Evolutionary conservation across 352 stramenopile genomes (phyloP).

Genomic region (Phytophthora chlamydospora): DNA sequence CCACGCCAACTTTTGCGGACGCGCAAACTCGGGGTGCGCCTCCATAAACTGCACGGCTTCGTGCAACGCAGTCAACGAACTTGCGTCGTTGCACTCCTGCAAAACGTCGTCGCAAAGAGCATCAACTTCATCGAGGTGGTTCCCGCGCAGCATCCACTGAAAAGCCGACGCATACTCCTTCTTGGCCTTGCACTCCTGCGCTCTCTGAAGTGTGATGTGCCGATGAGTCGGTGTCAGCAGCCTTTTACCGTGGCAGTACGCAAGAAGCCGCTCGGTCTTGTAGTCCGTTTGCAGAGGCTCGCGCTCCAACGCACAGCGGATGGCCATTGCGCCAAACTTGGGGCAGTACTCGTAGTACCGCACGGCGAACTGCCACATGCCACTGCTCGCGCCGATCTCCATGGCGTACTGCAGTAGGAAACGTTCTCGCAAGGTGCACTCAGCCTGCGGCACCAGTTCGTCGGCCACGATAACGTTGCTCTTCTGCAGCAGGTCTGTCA

Average conservation of each 20-base stretch:
- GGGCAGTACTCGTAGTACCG: conserved; percentile 72
- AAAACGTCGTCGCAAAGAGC: conserved; percentile 61
- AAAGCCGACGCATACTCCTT: conserved; percentile 55
- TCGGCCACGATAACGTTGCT: conserved; percentile 49
- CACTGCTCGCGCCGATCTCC: conserved; percentile 59
- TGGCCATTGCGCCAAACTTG: conserved; percentile 50
- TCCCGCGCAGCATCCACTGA: conserved; percentile 67
- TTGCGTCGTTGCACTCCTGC: conserved; percentile 43
- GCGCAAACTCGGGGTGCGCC: conserved; percentile 44
- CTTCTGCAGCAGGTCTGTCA: conserved; percentile 68
- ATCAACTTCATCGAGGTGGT: conserved; percentile 65
- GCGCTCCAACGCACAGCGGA: conserved; percentile 46
- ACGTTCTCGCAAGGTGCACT: conserved; percentile 62
- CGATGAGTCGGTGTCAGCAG: conserved; percentile 41
- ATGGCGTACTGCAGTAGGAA: conserved; percentile 75
- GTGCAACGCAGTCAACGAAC: conserved; percentile 55
- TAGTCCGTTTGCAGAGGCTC: conserved; percentile 60
- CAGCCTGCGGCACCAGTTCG: conserved; percentile 49
- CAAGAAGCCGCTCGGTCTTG: conserved; percentile 64
- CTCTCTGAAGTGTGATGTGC: conserved; percentile 47
- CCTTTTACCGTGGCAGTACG: conserved; percentile 60
- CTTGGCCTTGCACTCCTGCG: conserved; percentile 44
- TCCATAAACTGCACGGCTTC: conserved; percentile 79
- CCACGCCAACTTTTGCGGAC: conserved; percentile 61
- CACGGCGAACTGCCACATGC: conserved; percentile 71